Conservation (phyloP, 2,329 filamentous ascomycete species). For the Trichoderma brevicompactum region DNA sequence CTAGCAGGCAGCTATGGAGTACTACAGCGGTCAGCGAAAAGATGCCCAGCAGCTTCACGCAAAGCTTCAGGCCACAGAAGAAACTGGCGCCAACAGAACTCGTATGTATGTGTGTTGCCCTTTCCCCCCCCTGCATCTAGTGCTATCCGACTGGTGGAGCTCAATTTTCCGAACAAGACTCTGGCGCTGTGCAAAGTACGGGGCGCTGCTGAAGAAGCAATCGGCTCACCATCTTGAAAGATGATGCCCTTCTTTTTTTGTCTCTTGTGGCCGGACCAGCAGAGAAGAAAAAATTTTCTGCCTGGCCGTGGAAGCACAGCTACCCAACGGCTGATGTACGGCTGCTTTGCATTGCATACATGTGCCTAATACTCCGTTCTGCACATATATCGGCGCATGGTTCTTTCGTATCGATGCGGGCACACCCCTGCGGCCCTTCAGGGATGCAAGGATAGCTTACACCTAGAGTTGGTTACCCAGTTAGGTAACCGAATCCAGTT, state of each 20-base stretch:
- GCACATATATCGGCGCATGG: not conserved
- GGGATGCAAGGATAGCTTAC: not conserved
- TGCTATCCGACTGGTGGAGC: conserved; percentile 27
- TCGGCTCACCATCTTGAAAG: not conserved
- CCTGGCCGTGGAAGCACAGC: conserved; percentile 3
- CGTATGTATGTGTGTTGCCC: not conserved
- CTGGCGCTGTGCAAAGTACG: not conserved
- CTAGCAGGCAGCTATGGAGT: no score
- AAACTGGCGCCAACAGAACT: not conserved
- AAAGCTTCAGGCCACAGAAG: no score
- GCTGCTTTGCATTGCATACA: conserved; percentile 10
- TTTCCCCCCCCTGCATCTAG: not conserved
- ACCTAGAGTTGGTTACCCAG: not conserved
- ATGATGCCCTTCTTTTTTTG: not conserved
- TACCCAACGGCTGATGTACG: conserved; percentile 25
- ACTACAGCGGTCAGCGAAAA: no score
- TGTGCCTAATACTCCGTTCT: conserved; percentile 18
- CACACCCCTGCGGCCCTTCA: not conserved
- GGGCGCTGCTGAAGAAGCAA: not conserved
- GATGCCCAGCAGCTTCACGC: no score
- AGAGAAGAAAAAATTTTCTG: not conserved
- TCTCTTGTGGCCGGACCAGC: not conserved
- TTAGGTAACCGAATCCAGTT: not conserved
- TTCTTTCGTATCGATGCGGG: conserved; percentile 4
- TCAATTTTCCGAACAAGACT: conserved; percentile 21